A percentile compares a stretch with the other conserved stretches of the same genome.
These are phyloP conservation scores for Lactarius sp. DNA, from an alignment of 768 basidiomycete genomes.

Conservation along the genomic window DNA sequence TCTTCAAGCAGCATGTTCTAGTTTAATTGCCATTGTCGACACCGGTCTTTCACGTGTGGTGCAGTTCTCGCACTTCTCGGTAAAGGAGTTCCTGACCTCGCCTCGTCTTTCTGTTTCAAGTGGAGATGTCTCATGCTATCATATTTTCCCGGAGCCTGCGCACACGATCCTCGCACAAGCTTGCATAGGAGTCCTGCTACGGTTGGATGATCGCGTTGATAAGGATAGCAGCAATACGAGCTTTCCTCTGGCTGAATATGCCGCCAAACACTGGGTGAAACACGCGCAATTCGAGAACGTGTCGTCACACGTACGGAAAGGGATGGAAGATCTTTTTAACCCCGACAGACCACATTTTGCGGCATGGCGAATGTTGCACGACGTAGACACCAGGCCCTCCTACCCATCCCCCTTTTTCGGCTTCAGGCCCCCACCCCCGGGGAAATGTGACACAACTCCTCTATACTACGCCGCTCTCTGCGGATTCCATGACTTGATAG, in stretches of 20 bases:
- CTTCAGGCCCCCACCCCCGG: too few species aligned
- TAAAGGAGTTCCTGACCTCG: background rate
- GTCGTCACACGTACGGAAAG: background rate
- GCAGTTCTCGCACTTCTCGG: background rate
- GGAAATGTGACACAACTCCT: background rate
- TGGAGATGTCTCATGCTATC: background rate
- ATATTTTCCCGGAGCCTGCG: background rate
- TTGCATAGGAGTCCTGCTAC: background rate
- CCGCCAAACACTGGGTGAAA: background rate
- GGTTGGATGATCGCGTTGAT: background rate
- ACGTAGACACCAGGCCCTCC: background rate
- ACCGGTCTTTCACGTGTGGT: background rate
- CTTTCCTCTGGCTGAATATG: background rate
- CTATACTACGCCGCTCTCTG: constrained; percentile 1
- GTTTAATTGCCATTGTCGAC: background rate
- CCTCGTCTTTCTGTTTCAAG: background rate
- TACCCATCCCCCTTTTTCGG: background rate
- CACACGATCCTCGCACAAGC: background rate
- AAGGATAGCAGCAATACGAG: background rate
- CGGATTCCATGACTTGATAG: background rate
- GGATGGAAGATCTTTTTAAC: background rate
- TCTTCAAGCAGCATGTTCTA: background rate
- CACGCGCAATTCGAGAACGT: background rate
- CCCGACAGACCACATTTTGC: background rate
- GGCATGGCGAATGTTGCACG: background rate